Percentiles rank a stretch among this genome's conserved stretches.
Conservation (phyloP, 1,284 basidiomycete genomes). For the Irpex sp. region DNA sequence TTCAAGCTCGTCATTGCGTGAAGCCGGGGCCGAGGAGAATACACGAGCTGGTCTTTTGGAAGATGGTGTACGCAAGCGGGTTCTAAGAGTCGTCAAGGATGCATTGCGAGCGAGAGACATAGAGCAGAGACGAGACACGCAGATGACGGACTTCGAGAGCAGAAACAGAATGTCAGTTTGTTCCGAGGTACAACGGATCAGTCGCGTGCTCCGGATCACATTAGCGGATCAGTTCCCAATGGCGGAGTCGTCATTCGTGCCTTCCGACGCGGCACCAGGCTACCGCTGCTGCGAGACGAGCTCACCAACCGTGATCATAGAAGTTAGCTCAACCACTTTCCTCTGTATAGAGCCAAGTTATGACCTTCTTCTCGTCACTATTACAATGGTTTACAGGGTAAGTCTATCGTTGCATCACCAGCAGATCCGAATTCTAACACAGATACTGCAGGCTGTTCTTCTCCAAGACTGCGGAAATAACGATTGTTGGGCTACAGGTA, state of each 20-base stretch:
- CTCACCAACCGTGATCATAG: background rate
- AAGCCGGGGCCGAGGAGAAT: background rate
- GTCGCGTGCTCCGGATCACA: background rate
- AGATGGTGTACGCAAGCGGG: background rate
- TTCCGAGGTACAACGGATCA: too few species aligned
- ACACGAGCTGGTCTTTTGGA: background rate
- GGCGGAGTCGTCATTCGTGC: background rate
- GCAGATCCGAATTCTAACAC: background rate
- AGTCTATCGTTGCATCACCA: slow-evolving; percentile 14
- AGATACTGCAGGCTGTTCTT: slow-evolving; percentile 65
- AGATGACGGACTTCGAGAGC: background rate
- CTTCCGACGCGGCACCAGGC: background rate
- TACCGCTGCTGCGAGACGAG: background rate
- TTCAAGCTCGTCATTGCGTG: background rate
- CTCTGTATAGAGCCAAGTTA: slow-evolving; percentile 20
- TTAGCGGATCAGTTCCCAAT: background rate
- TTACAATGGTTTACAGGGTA: slow-evolving; percentile 69
- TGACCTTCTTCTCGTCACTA: slow-evolving; percentile 67
- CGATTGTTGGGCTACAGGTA: slow-evolving; percentile 91
- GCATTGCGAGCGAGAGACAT: slow-evolving; percentile 1
- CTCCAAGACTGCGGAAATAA: slow-evolving; percentile 88
- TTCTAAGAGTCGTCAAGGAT: background rate
- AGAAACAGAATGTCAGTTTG: too few species aligned
- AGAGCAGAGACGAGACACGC: background rate
- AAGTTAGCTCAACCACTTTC: background rate